Percentiles rank a stretch among this genome's conserved stretches.
phyloP scores from a whole-genome alignment of 108 stramenopile genomes.

The Cyclotella atomus region DNA sequence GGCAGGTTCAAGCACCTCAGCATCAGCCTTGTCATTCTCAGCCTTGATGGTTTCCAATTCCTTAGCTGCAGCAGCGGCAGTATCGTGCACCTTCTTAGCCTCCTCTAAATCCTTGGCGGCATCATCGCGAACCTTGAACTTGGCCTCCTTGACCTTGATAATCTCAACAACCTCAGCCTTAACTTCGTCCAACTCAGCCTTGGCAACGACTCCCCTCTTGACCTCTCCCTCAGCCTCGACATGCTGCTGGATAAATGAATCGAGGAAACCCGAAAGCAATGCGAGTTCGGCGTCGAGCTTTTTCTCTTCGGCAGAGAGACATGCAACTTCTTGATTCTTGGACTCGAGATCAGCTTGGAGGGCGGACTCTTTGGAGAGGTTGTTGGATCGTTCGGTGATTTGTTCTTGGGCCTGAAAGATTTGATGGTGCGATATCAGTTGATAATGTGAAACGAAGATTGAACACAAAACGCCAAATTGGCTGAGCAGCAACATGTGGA shows the following conservation, averaged over 20 bases:
- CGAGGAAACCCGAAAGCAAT: slow-evolving; percentile 40
- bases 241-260: slow-evolving; percentile 35
- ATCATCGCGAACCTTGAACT: slow-evolving; percentile 13
- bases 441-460: no score
- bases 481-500: no score
- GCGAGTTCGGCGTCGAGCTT: slow-evolving; percentile 33
- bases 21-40: slow-evolving; percentile 28
- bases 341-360: slow-evolving; percentile 30
- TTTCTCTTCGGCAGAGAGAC: slow-evolving; percentile 38
- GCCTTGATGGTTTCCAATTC: slow-evolving; percentile 22
- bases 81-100: slow-evolving; percentile 20
- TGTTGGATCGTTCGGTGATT: slow-evolving; percentile 37
- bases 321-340: slow-evolving; percentile 32
- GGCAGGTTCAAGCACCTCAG: slow-evolving; percentile 31
- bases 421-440: background rate
- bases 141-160: slow-evolving; percentile 10
- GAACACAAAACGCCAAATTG: no score
- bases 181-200: slow-evolving; percentile 30
- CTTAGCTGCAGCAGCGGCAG: slow-evolving; percentile 1
- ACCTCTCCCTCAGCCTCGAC: slow-evolving; percentile 45
- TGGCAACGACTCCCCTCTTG: slow-evolving; percentile 24
- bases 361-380: slow-evolving; percentile 36
- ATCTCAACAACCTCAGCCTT: slow-evolving; percentile 27
- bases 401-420: slow-evolving; percentile 33
- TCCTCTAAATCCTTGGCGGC: slow-evolving; percentile 24